phyloP scores from a whole-genome alignment of 129 eudicot species.

The Deinandra increscens region DNA sequence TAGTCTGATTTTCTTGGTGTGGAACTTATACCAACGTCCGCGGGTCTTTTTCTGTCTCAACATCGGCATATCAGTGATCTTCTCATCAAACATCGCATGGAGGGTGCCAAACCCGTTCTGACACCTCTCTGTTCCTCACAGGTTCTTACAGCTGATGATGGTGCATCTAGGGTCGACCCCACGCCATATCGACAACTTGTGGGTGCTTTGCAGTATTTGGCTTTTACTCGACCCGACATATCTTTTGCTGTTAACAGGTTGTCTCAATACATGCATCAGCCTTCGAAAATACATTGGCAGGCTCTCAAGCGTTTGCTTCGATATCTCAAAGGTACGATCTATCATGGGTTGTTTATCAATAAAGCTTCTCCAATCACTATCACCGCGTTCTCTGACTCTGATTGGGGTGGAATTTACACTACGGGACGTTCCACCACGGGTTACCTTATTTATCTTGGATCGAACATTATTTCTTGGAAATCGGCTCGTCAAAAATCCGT shows the following conservation, averaged over 20 bases:
- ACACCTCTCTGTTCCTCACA: neutral
- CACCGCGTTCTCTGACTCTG: neutral
- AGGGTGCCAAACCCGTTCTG: neutral
- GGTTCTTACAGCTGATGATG: neutral
- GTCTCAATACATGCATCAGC: neutral
- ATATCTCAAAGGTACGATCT: neutral
- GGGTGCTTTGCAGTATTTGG: neutral
- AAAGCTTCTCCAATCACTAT: neutral
- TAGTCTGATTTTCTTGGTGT: neutral
- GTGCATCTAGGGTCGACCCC: neutral
- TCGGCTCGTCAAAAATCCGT: too few species aligned
- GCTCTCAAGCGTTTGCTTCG: neutral
- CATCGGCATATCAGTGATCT: neutral
- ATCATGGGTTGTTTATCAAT: neutral
- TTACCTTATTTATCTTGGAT: too few species aligned
- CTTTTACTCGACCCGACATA: neutral
- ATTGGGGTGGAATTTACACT: neutral
- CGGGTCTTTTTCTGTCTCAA: neutral
- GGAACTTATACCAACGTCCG: neutral
- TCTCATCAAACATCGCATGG: neutral
- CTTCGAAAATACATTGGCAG: neutral
- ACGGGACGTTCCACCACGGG: too few species aligned
- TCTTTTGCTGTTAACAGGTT: neutral
- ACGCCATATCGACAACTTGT: neutral
- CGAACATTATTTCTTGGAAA: too few species aligned